Evolutionary conservation across 1,284 basidiomycete species (phyloP).

Genomic region (Violaceomyces palustris): DNA sequence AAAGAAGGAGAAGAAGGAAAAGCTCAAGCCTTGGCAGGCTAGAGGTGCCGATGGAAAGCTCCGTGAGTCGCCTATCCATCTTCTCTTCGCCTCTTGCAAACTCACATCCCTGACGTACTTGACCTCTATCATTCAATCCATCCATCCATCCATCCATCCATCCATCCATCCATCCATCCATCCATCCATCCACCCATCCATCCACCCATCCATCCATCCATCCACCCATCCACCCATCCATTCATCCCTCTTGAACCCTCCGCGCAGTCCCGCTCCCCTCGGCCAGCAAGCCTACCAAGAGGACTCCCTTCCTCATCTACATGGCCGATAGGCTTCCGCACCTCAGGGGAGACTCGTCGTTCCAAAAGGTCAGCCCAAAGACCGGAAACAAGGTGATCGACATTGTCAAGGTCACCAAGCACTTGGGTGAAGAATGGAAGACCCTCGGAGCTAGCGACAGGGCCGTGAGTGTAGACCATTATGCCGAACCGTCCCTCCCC

Average conservation of each 20-base stretch:
- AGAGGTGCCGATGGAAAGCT: slow-evolving; percentile 37
- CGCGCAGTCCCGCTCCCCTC: slow-evolving; percentile 40
- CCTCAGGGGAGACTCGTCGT: slow-evolving; percentile 27
- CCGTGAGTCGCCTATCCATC: slow-evolving; percentile 4
- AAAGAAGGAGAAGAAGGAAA: slow-evolving; percentile 24
- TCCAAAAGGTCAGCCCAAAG: slow-evolving; percentile 28
- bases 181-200: no score
- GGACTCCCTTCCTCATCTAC: slow-evolving; percentile 40
- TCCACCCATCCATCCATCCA: no score
- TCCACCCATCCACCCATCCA: no score
- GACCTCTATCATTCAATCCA: no score
- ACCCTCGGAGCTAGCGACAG: slow-evolving; percentile 22
- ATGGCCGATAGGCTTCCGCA: slow-evolving; percentile 34
- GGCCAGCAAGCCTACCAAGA: slow-evolving; percentile 41
- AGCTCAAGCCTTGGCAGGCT: slow-evolving; percentile 40
- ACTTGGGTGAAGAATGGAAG: slow-evolving; percentile 39
- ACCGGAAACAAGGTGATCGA: slow-evolving; percentile 33
- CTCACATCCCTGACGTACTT: background rate
- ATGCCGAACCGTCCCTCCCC: background rate
- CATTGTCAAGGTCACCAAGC: slow-evolving; percentile 27
- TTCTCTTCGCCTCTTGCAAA: background rate
- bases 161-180: no score
- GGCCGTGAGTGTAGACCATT: slow-evolving; percentile 10
- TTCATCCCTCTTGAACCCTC: no score
- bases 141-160: no score